Evolutionary conservation across 1,139 yeast species (phyloP), one percentile per base, ranked within the genome.

Genomic region (Nakaseomyces nivariensis): DNA sequence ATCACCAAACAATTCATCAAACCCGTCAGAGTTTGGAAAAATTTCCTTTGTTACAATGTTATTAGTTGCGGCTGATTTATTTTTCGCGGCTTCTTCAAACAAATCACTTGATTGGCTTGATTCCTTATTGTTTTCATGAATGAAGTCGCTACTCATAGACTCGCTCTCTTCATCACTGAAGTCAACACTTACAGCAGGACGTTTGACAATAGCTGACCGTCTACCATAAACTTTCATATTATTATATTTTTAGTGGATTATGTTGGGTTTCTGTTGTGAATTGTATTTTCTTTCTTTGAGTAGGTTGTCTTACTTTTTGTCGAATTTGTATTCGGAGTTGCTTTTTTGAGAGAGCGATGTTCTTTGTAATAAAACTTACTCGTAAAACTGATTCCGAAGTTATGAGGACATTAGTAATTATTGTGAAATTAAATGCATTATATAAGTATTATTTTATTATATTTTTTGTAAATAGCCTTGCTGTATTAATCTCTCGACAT

Each of bases 381-480:
- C 22, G 22, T 17, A 17, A 17, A 17, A 3, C 3, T 17, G 22
- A 17, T 17, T 17, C 22, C 22, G 22, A 17, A 17, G 22, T 17
- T 17, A 17, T 17, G 22, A 17, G 22, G 22, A 17, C 3, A 17
- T 17, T 17, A 17, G 22, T 17, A 17, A 17, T 17, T 17, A 17
- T 17, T 17, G 22, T 17, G 22, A 17, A 17, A 2, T 17, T 17
- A 17, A 17, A 17, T 17, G 22, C 22, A 17, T 17, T 17, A 17
- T 17, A 17, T 17, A 17, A 17, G 22, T 17, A 17, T 17, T 17
- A 17, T 17, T 1, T 17, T 17, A 17, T 17, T 68, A 82, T 54
- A 86, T 73, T 64, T 82, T 87, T 65, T 88, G 94, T 52, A 92
- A 70, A 61, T 87, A 89, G 0, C 97, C 98, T 66, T 94, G 98